These are phyloP conservation scores for Zasmidium citrigriseum DNA, from an alignment of 2,329 filamentous ascomycete genomes.

Conservation along the genomic window DNA sequence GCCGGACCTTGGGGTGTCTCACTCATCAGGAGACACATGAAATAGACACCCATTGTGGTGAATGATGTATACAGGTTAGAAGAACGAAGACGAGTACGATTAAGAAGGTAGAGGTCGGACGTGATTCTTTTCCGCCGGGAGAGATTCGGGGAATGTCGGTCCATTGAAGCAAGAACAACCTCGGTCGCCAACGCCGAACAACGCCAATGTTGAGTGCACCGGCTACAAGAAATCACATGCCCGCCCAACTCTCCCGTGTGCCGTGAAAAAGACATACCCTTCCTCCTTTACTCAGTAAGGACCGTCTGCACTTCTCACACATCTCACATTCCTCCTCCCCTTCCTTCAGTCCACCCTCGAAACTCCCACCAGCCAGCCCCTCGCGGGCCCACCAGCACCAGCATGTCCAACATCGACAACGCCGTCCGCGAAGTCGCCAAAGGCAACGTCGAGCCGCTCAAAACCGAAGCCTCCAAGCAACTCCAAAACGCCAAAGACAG, in stretches of 20 bases:
- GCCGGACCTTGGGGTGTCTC: neutral
- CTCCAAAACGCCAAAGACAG: slow-evolving; percentile 23
- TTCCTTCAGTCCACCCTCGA: neutral
- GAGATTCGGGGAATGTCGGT: neutral
- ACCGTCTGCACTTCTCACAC: neutral
- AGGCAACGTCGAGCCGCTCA: slow-evolving; percentile 20
- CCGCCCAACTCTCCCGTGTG: too few species aligned
- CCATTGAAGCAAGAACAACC: neutral
- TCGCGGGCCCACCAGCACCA: slow-evolving; percentile 1
- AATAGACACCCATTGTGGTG: neutral
- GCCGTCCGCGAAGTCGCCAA: slow-evolving; percentile 22
- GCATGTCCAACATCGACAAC: slow-evolving; percentile 13
- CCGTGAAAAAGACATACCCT: too few species aligned
- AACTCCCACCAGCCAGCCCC: neutral
- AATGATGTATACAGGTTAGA: too few species aligned
- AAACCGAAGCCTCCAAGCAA: slow-evolving; percentile 16
- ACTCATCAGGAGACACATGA: neutral
- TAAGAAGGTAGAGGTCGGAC: neutral
- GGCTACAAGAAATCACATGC: too few species aligned
- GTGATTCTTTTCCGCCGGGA: neutral
- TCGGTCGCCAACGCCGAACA: neutral
- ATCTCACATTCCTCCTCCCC: neutral
- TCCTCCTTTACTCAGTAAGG: neutral
- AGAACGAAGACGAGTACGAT: neutral
- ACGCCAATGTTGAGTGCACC: neutral